Conservation (phyloP, 345 rosid genomes). For the Gossypium turneri region DNA sequence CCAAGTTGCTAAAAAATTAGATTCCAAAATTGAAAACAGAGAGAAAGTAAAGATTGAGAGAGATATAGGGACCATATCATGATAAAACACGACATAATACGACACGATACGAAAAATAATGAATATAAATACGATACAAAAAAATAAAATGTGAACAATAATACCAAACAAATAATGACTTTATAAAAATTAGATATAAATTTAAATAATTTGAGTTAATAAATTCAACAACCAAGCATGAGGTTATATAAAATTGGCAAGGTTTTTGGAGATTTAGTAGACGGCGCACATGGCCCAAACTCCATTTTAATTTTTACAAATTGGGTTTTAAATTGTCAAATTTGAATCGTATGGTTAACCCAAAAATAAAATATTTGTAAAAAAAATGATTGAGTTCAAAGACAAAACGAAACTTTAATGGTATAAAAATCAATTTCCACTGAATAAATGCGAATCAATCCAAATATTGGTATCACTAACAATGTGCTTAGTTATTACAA, state of each 20-base stretch:
- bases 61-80: background rate
- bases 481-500: no score
- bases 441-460: no score
- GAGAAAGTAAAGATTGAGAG: background rate
- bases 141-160: no score
- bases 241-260: background rate
- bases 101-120: no score
- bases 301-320: background rate
- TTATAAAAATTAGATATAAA: no score
- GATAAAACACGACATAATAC: background rate
- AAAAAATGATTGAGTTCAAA: no score
- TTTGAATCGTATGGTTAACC: background rate
- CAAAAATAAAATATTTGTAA: no score
- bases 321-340: background rate
- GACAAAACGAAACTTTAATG: no score
- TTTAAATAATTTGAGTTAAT: background rate
- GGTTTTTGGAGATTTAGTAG: background rate
- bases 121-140: no score
- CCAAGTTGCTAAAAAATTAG: background rate
- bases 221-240: background rate
- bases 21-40: background rate
- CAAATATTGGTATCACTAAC: no score
- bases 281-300: background rate
- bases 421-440: no score
- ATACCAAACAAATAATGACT: no score